Evolutionary conservation across 768 basidiomycete genomes (phyloP).

Genomic region (Rossbeevera mucosa): DNA sequence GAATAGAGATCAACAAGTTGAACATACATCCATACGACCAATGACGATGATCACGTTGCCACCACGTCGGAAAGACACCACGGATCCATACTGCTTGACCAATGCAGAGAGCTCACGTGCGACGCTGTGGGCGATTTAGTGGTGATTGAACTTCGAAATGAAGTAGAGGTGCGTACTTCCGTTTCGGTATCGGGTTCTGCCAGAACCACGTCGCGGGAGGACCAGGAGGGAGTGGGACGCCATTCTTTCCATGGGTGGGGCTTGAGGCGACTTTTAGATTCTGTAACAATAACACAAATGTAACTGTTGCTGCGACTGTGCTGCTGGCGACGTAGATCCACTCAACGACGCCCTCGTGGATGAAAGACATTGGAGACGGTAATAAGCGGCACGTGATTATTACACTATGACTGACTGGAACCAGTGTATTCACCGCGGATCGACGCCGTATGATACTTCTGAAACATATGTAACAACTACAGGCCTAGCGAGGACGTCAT

Average conservation of each 20-base stretch:
- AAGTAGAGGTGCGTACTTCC: neutral
- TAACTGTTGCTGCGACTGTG: neutral
- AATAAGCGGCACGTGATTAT: too few relatives aligned
- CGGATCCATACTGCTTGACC: slow-evolving; percentile 52
- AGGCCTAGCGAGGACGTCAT: too few relatives aligned
- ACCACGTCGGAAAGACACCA: slow-evolving; percentile 51
- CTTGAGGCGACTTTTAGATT: neutral
- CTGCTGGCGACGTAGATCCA: neutral
- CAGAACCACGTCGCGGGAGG: neutral
- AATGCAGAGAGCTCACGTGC: slow-evolving; percentile 39
- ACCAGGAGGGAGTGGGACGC: neutral
- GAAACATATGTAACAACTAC: too few relatives aligned
- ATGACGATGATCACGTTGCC: slow-evolving; percentile 13
- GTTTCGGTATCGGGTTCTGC: neutral
- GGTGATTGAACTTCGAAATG: neutral
- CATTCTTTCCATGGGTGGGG: neutral
- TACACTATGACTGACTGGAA: too few relatives aligned
- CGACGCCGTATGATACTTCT: too few relatives aligned
- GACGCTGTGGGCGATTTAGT: neutral
- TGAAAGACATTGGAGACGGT: neutral
- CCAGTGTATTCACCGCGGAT: too few relatives aligned
- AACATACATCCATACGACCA: slow-evolving; percentile 16
- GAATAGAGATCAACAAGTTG: neutral
- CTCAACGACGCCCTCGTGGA: neutral
- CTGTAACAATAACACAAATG: neutral